Percentiles rank a stretch among this genome's conserved stretches.
Evolutionary conservation across 305 asterid genomes (phyloP).

Genomic region (Fraxinus greggii): DNA sequence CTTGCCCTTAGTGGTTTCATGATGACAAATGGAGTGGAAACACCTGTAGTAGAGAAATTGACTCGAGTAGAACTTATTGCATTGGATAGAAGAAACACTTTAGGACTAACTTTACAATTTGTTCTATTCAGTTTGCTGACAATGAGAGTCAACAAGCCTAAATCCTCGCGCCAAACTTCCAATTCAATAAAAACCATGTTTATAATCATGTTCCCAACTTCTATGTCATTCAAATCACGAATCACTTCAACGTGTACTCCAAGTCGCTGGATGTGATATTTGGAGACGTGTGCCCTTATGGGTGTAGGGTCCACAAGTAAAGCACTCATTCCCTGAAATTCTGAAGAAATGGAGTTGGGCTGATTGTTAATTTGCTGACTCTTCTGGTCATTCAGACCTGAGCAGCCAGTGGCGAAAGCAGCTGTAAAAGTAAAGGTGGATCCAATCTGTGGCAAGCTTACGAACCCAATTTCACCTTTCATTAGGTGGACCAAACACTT

Average conservation of each 20-base stretch:
- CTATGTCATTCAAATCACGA: conserved; percentile 34
- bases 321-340: conserved; percentile 70
- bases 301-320: conserved; percentile 74
- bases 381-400: conserved; percentile 34
- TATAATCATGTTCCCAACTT: conserved; percentile 22
- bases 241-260: conserved; percentile 68
- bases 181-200: conserved; percentile 70
- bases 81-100: conserved; percentile 59
- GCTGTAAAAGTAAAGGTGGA: conserved; percentile 93
- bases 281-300: conserved; percentile 67
- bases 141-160: conserved; percentile 26
- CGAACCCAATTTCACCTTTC: conserved; percentile 93
- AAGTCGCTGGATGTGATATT: conserved; percentile 76
- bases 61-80: conserved; percentile 37
- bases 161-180: conserved; percentile 69
- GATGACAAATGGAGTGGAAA: conserved; percentile 45
- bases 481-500: conserved; percentile 93
- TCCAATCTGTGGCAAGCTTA: conserved; percentile 69
- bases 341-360: conserved; percentile 39
- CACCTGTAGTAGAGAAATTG: conserved; percentile 28
- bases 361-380: conserved; percentile 35
- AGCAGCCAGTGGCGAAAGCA: conserved; percentile 47
- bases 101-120: conserved; percentile 37
- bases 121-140: conserved; percentile 28
- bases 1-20: conserved; percentile 82